Evolutionary conservation across 345 rosid genomes (phyloP), one percentile per base, ranked within the genome.

Genomic region (Ceriops zippeliana): DNA sequence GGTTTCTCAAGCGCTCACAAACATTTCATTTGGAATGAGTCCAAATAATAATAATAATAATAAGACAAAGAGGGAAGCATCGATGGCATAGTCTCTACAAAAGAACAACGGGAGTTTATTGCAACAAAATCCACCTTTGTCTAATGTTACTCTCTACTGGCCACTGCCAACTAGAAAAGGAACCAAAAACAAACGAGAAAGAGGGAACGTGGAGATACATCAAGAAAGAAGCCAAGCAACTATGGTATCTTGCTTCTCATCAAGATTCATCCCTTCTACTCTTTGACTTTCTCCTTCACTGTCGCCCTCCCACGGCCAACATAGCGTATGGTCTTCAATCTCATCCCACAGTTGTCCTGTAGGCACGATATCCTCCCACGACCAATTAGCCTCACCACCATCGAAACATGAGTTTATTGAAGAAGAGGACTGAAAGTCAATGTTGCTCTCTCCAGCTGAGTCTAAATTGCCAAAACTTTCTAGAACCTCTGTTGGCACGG

Each of bases 221-320:
- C 66, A 84, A 17, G 77, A 77, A 27, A 81, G 75, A 61, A 81
- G 79, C 87, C 82, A 75, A n/a, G 75, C 70, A 49, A 79, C 78
- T 56, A 83, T 60, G 3, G 76, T 82, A 60, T 77, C 75, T 62
- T 75, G 70, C 54, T 76, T 67, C n/a, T 78, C 75, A 27, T 51
- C 61, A 13, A 69, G 72, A 63, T 58, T 28, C 38, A 65, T 63
- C 30, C 74, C 73, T 32, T 73, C 76, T 52, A 64, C 61, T 13
- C 54, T 28, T 11, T 47, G 42, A 7, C n/a, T 58, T 16, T 65
- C 64, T 20, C 15, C 66, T 31, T 51, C 76, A 5, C 67, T 80
- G 20, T 73, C 81, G 46, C 57, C 67, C 52, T 76, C 79, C 78
- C 82, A 74, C n/a, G 57, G 53, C 75, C 76, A 80, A 31, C 72